Evolutionary conservation across 805 yeast species (phyloP).

Genomic region (Yarrowia divulgata): DNA sequence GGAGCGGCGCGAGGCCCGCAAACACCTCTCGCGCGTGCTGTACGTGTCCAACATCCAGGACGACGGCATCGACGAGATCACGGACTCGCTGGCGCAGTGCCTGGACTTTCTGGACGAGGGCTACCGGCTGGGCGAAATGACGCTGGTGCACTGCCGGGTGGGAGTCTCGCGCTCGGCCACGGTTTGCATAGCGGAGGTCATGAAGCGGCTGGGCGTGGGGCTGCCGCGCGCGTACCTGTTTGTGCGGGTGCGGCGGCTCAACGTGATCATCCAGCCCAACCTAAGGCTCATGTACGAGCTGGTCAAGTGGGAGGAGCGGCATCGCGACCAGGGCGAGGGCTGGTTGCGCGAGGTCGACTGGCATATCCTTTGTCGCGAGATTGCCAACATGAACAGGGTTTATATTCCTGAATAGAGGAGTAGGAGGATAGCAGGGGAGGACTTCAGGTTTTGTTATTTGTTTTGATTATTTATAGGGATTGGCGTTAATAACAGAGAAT

Average conservation of each 20-base stretch:
- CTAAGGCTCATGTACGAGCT: slow-evolving; percentile 89
- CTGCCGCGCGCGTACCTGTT: slow-evolving; percentile 82
- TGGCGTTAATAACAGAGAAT: slow-evolving; percentile 19
- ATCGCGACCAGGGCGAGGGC: slow-evolving; percentile 45
- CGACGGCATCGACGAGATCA: slow-evolving; percentile 85
- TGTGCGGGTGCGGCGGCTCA: slow-evolving; percentile 88
- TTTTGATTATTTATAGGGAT: slow-evolving; percentile 35
- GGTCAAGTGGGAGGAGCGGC: slow-evolving; percentile 67
- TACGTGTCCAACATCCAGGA: slow-evolving; percentile 79
- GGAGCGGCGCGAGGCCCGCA: slow-evolving; percentile 38
- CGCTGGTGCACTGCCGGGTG: slow-evolving; percentile 90
- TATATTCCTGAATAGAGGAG: slow-evolving; percentile 53
- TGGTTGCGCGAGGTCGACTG: slow-evolving; percentile 77
- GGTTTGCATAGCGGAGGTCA: slow-evolving; percentile 93
- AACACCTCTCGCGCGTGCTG: slow-evolving; percentile 59
- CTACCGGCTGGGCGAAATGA: slow-evolving; percentile 54
- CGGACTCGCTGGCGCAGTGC: slow-evolving; percentile 66
- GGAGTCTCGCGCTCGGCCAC: slow-evolving; percentile 97
- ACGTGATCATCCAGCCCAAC: slow-evolving; percentile 94
- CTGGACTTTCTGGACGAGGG: slow-evolving; percentile 70
- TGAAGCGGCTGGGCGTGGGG: slow-evolving; percentile 72
- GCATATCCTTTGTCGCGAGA: slow-evolving; percentile 85
- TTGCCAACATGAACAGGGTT: slow-evolving; percentile 75
- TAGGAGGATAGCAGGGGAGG: background rate
- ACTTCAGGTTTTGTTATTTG: slow-evolving; percentile 20